These are phyloP conservation scores for Lasiosphaeris hirsuta DNA, from an alignment of 495 filamentous ascomycete genomes.

Conservation along the genomic window DNA sequence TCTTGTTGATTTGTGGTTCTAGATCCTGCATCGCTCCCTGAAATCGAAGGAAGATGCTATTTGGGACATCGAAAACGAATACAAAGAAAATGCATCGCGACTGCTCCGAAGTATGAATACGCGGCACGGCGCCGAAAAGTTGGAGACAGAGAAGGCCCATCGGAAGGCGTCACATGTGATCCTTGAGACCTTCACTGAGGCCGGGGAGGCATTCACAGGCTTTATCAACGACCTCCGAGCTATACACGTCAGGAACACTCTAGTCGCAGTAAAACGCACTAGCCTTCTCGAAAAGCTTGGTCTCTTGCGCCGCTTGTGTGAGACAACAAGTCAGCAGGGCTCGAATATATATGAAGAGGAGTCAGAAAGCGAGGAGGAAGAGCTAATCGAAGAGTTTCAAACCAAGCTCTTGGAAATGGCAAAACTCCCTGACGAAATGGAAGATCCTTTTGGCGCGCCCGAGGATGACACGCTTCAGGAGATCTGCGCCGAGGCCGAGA, in stretches of 20 bases:
- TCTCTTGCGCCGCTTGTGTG: neutral
- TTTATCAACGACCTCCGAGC: neutral
- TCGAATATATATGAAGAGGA: neutral
- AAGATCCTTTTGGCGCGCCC: neutral
- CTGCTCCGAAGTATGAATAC: constrained; percentile 16
- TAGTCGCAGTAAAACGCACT: neutral
- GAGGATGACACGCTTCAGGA: neutral
- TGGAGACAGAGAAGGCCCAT: neutral
- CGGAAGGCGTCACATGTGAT: constrained; percentile 1
- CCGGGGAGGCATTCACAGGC: constrained; percentile 5
- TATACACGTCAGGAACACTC: neutral
- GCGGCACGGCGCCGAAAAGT: constrained; percentile 15
- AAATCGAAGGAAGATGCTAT: constrained; percentile 22
- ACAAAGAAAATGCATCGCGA: constrained; percentile 11
- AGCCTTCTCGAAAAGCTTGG: constrained; percentile 1
- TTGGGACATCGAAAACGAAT: constrained; percentile 20
- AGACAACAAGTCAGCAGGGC: neutral
- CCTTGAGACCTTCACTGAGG: constrained; percentile 3
- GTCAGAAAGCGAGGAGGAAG: neutral
- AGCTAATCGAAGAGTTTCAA: neutral
- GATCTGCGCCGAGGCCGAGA: constrained; percentile 2
- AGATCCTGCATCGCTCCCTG: constrained; percentile 21
- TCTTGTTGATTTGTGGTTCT: neutral
- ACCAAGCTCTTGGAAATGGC: neutral
- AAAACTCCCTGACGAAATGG: neutral